phyloP scores from a whole-genome alignment of 305 asterid species.

The Withania somnifera region DNA sequence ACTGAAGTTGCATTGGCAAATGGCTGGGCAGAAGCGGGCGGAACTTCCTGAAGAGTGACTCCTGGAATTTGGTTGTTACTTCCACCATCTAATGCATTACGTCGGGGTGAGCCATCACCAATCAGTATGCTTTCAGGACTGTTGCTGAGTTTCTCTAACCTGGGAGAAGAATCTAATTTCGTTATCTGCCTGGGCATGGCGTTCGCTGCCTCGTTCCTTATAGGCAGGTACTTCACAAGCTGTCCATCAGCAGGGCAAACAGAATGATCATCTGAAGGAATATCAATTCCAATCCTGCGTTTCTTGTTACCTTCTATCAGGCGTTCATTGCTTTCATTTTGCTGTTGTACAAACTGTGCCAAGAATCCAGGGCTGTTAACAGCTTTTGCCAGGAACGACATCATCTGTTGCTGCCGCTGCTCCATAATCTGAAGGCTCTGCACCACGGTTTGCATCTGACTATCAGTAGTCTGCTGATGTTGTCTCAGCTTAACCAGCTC shows the following conservation, averaged over 20 bases:
- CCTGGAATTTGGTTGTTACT: constrained; percentile 37
- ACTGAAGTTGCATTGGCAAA: constrained; percentile 19
- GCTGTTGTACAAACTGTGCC: constrained; percentile 80
- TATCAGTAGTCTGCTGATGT: constrained; percentile 78
- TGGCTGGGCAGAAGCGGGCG: constrained; percentile 22
- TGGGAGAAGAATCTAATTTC: constrained; percentile 51
- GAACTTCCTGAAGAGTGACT: constrained; percentile 64
- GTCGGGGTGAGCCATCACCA: constrained; percentile 23
- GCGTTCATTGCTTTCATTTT: constrained; percentile 41
- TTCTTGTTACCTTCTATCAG: constrained; percentile 63
- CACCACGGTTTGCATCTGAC: constrained; percentile 58
- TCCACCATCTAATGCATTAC: constrained; percentile 23
- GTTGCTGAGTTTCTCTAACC: constrained; percentile 37
- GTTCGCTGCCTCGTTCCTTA: constrained; percentile 74
- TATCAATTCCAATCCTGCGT: constrained; percentile 65
- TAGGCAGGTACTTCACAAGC: constrained; percentile 76
- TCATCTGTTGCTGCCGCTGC: constrained; percentile 93
- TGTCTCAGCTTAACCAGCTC: constrained; percentile 83
- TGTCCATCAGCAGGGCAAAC: constrained; percentile 46
- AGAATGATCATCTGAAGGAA: constrained; percentile 24
- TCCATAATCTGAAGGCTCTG: constrained; percentile 91
- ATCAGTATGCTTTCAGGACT: constrained; percentile 35
- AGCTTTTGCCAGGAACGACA: constrained; percentile 89
- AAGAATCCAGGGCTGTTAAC: constrained; percentile 88
- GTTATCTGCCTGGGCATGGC: constrained; percentile 58